Base-by-base conservation (phyloP, 2,329 filamentous ascomycete genomes). In the Fusarium sp. region DNA sequence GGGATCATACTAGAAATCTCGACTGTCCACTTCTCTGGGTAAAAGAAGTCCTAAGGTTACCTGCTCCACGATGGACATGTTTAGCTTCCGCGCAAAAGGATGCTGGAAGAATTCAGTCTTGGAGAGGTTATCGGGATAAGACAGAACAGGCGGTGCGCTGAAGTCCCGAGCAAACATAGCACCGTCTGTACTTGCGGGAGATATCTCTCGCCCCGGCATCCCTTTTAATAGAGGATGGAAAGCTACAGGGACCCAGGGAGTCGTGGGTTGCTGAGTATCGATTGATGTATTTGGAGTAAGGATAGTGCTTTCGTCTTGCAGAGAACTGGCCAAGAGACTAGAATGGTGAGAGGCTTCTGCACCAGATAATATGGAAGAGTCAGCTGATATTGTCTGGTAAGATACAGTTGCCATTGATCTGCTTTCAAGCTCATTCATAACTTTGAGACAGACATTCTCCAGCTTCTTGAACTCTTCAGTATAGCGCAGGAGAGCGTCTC, bases 181-280 rank as follows among this genome's bases (percentile, higher is more conserved):
- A 6, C 74, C 75, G 30, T 82, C 78, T 3, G 78, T 81, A 48
- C 77, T 79, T 15, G 80, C 76, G 5, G 73, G 74, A 0, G 78
- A 79, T 11, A 81, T 64, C 51, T 82, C 80, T 52, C 79, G 75
- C 3, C 80, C 80, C 1, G 80, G 79, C 56, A 79, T 75, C 7
- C 80, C 79, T 49, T 65, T 73, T 11, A 81, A 73, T 0, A 81
- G 73, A 85, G 80, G 94, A 32, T 75, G 72, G 1, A 71, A 71
- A 9, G 65, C 60, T 6, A 67, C 49, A 22, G 65, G 60, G 1
- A 59, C 56, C 2, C 66, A 58, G 6, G 50, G 32, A 5, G 47
- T 48, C 5, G 20, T 47, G 6, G 47, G 48, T 10, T 52, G 20
- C 43, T 51, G 51, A 22, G 51, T 40, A 20, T 43, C 53, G 17